These are phyloP conservation scores for Mortierella claussenii DNA, from an alignment of 192 early-diverging fungal genomes.

Conservation along the genomic window DNA sequence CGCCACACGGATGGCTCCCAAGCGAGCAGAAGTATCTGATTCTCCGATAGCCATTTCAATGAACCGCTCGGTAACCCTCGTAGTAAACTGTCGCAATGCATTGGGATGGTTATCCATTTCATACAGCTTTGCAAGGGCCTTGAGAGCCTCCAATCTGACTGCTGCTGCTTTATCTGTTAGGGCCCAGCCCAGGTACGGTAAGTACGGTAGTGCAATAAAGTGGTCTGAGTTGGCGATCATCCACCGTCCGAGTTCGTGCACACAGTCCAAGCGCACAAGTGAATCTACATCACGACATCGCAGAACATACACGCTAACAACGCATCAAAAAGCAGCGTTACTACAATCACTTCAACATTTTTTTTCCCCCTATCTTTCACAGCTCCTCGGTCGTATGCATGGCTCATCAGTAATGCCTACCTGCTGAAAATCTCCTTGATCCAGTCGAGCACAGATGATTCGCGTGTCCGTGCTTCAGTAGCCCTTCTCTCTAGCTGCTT, in stretches of 20 bases:
- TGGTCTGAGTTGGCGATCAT: slow-evolving; percentile 72
- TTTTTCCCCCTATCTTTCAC: too few species aligned
- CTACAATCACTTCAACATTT: too few species aligned
- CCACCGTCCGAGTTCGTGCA: slow-evolving; percentile 84
- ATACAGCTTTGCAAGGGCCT: slow-evolving; percentile 69
- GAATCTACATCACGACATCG: slow-evolving; percentile 91
- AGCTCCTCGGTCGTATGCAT: too few species aligned
- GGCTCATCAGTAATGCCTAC: too few species aligned
- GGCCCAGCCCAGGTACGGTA: slow-evolving; percentile 89
- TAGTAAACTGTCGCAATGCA: slow-evolving; percentile 69
- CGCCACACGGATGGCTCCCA: slow-evolving; percentile 62
- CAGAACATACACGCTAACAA: slow-evolving; percentile 83
- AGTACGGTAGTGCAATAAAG: slow-evolving; percentile 79
- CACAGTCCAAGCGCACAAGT: slow-evolving; percentile 85
- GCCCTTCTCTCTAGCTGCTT: slow-evolving; percentile 55
- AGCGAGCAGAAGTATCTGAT: slow-evolving; percentile 61
- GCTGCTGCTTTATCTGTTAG: slow-evolving; percentile 81
- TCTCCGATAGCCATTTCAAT: slow-evolving; percentile 83
- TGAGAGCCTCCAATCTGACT: slow-evolving; percentile 77
- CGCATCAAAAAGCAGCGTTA: not conserved
- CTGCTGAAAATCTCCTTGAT: slow-evolving; percentile 81
- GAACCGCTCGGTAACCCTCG: slow-evolving; percentile 75
- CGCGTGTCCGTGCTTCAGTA: slow-evolving; percentile 62
- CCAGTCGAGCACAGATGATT: slow-evolving; percentile 65
- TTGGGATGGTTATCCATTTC: slow-evolving; percentile 63